Conservation (phyloP, 1,139 yeast species). For the Yamadazyma sp. region DNA sequence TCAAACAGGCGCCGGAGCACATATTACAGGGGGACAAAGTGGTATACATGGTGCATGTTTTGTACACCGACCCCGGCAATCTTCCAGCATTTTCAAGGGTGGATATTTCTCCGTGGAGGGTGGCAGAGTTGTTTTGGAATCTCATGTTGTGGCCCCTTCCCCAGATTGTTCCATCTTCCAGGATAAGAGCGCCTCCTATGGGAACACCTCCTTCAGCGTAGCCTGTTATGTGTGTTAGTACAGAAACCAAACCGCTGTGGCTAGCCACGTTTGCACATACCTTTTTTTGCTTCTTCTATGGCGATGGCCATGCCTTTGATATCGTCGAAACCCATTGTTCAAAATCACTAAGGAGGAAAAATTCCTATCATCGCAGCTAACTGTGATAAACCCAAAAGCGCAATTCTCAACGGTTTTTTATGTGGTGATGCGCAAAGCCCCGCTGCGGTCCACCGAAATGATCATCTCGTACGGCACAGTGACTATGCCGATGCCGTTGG, state of each 20-base stretch:
- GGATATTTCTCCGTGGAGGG: slow-evolving; percentile 87
- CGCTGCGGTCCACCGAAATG: slow-evolving; percentile 63
- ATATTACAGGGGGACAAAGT: slow-evolving; percentile 90
- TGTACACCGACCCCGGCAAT: slow-evolving; percentile 65
- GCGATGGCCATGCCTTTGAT: slow-evolving; percentile 66
- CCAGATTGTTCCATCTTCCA: slow-evolving; percentile 73
- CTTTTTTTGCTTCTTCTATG: slow-evolving; percentile 65
- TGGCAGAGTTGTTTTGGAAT: slow-evolving; percentile 76
- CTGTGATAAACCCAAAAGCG: background rate
- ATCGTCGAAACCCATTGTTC: slow-evolving; percentile 57
- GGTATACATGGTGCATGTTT: slow-evolving; percentile 79
- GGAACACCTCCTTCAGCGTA: slow-evolving; percentile 89
- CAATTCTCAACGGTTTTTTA: slow-evolving; percentile 4
- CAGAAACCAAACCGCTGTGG: background rate
- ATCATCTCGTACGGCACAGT: slow-evolving; percentile 59
- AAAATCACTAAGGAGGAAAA: background rate
- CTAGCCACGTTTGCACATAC: too few species aligned
- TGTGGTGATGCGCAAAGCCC: slow-evolving; percentile 53
- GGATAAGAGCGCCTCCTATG: slow-evolving; percentile 75
- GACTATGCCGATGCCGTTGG: slow-evolving; percentile 49
- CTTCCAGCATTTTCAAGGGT: slow-evolving; percentile 91
- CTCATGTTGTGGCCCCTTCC: slow-evolving; percentile 91
- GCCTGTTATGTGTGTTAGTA: slow-evolving; percentile 34
- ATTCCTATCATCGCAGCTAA: background rate
- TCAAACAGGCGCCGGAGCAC: slow-evolving; percentile 91